Conservation (phyloP, 2,329 filamentous ascomycete species). For the Verticillium tricorpus region DNA sequence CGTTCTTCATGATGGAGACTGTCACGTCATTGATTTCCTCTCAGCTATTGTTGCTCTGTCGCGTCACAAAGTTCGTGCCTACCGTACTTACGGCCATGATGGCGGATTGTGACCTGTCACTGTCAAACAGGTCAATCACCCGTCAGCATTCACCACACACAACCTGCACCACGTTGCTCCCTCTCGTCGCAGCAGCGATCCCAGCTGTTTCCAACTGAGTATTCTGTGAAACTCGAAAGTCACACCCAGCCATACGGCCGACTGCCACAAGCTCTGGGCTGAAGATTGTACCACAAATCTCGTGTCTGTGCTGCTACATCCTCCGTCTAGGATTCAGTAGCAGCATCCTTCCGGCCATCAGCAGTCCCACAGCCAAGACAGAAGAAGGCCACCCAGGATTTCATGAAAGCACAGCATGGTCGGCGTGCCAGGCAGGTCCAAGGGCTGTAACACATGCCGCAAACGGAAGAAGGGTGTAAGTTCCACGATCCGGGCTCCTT, state of each 20-base stretch:
- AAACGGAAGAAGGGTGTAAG: slow-evolving; percentile 16
- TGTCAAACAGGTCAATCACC: too few relatives aligned
- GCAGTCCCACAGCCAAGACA: neutral
- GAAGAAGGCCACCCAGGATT: too few relatives aligned
- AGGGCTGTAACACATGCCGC: slow-evolving; percentile 15
- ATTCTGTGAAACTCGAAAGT: neutral
- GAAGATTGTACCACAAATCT: too few relatives aligned
- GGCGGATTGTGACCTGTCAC: too few relatives aligned
- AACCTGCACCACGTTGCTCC: neutral
- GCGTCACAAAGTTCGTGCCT: too few relatives aligned
- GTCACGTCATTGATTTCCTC: neutral
- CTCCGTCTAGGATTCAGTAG: neutral
- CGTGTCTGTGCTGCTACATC: too few relatives aligned
- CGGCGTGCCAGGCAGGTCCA: slow-evolving; percentile 15
- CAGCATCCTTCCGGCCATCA: neutral
- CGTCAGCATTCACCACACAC: neutral
- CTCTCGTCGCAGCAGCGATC: too few relatives aligned
- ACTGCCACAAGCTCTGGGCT: neutral
- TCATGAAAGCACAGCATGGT: slow-evolving; percentile 9
- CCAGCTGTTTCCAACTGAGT: neutral
- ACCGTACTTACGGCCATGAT: too few relatives aligned
- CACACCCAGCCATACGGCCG: neutral
- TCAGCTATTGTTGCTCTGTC: neutral
- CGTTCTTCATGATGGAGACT: neutral
- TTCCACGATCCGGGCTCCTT: neutral